Evolutionary conservation across 768 basidiomycete genomes (phyloP).

Genomic region (Kwoniella bestiolae): DNA sequence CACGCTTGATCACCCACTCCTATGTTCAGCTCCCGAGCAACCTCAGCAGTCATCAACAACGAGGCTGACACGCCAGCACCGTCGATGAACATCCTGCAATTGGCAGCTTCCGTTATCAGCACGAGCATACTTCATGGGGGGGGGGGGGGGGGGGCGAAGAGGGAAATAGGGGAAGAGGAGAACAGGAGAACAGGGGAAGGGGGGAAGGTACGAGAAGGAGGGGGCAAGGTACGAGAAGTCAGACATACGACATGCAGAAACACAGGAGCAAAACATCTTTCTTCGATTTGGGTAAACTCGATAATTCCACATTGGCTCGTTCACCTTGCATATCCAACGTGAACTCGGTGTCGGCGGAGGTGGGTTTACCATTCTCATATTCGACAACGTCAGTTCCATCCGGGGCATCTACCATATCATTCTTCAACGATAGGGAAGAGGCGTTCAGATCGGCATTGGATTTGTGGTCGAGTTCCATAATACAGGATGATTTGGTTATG

Average conservation of each 20-base stretch:
- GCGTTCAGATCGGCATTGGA: too few species aligned
- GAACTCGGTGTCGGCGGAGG: too few species aligned
- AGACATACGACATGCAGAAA: conserved; percentile 48
- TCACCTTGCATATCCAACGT: too few species aligned
- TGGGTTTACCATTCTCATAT: too few species aligned
- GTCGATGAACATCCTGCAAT: conserved; percentile 36
- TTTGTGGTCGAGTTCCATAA: too few species aligned
- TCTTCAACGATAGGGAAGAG: too few species aligned
- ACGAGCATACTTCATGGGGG: background rate
- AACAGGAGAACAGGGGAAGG: too few species aligned
- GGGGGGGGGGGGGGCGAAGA: background rate
- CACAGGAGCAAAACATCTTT: conserved; percentile 41
- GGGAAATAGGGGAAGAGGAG: background rate
- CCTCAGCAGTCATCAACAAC: conserved; percentile 50
- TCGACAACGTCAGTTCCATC: too few species aligned
- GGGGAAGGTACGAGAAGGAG: background rate
- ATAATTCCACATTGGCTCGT: conserved; percentile 17
- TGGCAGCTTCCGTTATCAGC: too few species aligned
- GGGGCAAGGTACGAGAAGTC: background rate
- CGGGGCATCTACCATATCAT: too few species aligned
- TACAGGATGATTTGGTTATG: too few species aligned
- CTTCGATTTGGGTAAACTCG: conserved; percentile 22
- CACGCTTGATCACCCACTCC: conserved; percentile 42
- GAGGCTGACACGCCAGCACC: conserved; percentile 49
- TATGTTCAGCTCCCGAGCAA: conserved; percentile 43